A percentile compares a stretch with the other conserved stretches of the same genome.
These are phyloP conservation scores for Calonectria hongkongensis DNA, from an alignment of 2,329 filamentous ascomycete genomes.

Conservation along the genomic window DNA sequence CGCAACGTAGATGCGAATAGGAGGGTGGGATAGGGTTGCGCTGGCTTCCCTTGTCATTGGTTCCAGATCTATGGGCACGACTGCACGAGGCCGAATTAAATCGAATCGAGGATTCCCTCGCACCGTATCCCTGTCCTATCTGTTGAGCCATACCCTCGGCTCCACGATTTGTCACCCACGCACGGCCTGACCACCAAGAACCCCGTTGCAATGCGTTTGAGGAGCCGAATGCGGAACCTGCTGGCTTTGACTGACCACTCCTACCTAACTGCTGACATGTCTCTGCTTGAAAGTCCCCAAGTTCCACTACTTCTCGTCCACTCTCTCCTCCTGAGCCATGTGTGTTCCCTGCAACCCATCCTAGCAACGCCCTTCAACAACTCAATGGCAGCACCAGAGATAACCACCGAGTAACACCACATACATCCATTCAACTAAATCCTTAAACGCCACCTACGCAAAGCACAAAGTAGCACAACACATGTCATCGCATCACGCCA, in stretches of 20 bases:
- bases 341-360: neutral
- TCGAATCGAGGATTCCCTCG: neutral
- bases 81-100: conserved; percentile 4
- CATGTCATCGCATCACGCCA: neutral
- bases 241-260: no score
- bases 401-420: no score
- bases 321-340: neutral
- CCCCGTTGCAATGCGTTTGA: no score
- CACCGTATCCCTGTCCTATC: conserved; percentile 10
- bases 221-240: no score
- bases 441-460: no score
- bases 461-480: neutral
- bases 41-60: neutral
- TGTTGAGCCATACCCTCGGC: conserved; percentile 7
- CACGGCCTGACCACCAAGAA: neutral
- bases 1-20: neutral
- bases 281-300: no score
- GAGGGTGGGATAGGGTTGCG: neutral
- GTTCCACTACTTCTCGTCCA: neutral
- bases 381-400: no score
- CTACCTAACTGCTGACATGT: no score
- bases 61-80: neutral
- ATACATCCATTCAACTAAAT: no score
- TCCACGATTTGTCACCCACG: neutral
- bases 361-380: no score